Conservation (phyloP, 768 basidiomycete genomes). For the Hysterangium stoloniferum region DNA sequence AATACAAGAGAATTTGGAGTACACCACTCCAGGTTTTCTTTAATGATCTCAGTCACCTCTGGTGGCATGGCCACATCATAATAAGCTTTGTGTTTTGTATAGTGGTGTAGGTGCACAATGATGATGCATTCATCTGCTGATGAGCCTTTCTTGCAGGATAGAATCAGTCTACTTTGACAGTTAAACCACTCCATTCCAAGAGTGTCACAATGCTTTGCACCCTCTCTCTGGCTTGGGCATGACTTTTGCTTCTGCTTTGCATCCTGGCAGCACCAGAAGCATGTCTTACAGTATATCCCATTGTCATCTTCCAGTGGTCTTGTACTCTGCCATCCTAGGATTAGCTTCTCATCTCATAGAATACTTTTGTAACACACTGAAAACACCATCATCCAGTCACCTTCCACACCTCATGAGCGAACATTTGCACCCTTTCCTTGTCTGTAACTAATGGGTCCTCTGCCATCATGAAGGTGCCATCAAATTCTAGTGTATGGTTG, state of each 20-base stretch:
- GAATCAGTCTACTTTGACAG: neutral
- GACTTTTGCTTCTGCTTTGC: neutral
- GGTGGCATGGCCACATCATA: neutral
- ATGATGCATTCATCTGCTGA: neutral
- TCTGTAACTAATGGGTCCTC: neutral
- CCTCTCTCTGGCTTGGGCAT: neutral
- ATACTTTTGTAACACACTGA: neutral
- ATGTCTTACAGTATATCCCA: neutral
- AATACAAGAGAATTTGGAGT: conserved; percentile 24
- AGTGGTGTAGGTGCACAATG: neutral
- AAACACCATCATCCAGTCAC: neutral
- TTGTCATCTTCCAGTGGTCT: neutral
- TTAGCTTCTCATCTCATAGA: neutral
- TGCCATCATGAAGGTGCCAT: neutral
- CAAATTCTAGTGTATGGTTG: too few relatives aligned
- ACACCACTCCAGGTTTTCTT: conserved; percentile 11
- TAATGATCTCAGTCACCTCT: neutral
- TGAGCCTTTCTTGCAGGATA: neutral
- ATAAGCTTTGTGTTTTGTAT: neutral
- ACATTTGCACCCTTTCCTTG: neutral
- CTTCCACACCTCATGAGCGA: neutral
- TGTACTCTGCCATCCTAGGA: neutral
- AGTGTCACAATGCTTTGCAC: neutral
- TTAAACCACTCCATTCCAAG: neutral
- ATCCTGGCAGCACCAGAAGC: too few relatives aligned